phyloP scores from a whole-genome alignment of 768 basidiomycete genomes.

The Mycena vitilis region DNA sequence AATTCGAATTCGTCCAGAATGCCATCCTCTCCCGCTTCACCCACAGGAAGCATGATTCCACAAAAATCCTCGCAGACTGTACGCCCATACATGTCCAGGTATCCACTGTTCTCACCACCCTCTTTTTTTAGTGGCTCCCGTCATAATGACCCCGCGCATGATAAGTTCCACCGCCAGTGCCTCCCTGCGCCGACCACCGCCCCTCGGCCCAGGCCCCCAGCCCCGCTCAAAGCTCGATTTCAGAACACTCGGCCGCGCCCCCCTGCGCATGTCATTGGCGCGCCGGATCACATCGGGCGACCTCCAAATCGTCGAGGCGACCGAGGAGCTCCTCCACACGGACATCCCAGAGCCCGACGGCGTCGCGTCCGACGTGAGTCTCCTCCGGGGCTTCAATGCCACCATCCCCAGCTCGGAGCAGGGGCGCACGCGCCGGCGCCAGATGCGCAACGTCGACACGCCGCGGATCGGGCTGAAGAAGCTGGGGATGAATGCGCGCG shows the following conservation, averaged over 20 bases:
- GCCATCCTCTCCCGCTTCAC: conserved; percentile 79
- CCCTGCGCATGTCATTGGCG: conserved; percentile 71
- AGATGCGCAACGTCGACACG: conserved; percentile 83
- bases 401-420: conserved; percentile 92
- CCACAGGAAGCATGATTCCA: conserved; percentile 75
- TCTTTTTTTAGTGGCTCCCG: conserved; percentile 77
- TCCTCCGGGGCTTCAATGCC: conserved; percentile 93
- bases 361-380: conserved; percentile 77
- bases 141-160: conserved; percentile 91
- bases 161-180: conserved; percentile 77
- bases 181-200: conserved; percentile 59
- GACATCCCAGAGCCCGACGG: conserved; percentile 82
- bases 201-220: conserved; percentile 38
- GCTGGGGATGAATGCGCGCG: conserved; percentile 82
- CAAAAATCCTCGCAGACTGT: conserved; percentile 82
- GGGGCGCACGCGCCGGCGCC: conserved; percentile 78
- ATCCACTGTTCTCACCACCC: conserved; percentile 14
- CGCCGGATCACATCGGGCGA: conserved; percentile 85
- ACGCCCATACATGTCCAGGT: conserved; percentile 43
- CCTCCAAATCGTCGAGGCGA: conserved; percentile 85
- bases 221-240: conserved; percentile 69
- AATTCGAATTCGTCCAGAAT: conserved; percentile 74
- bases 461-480: conserved; percentile 83
- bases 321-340: conserved; percentile 76
- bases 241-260: conserved; percentile 83